These are phyloP conservation scores for Monosporascus sp. DNA, from an alignment of 2,329 filamentous ascomycete species.

Conservation along the genomic window DNA sequence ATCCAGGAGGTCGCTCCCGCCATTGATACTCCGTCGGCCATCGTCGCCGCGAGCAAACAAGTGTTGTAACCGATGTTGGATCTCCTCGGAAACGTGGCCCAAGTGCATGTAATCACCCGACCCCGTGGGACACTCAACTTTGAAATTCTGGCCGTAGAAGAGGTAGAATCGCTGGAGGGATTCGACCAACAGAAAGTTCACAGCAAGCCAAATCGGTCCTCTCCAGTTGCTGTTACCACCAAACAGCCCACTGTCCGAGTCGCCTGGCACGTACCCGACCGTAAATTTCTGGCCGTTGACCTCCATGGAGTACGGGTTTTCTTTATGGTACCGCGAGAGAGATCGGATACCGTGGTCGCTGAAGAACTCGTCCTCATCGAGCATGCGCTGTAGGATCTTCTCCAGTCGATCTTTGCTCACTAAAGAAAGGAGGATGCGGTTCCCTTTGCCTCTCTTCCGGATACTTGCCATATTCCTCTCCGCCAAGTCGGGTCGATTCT, in stretches of 20 bases:
- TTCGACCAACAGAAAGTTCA: constrained; percentile 92
- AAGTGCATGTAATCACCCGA: constrained; percentile 95
- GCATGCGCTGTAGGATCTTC: constrained; percentile 85
- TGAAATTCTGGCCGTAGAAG: constrained; percentile 84
- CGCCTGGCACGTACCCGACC: constrained; percentile 88
- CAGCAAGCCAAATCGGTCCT: constrained; percentile 90
- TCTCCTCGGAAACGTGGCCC: constrained; percentile 87
- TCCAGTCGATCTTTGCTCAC: constrained; percentile 90
- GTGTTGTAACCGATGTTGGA: constrained; percentile 91
- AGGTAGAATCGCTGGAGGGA: constrained; percentile 93
- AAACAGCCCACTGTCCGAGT: constrained; percentile 91
- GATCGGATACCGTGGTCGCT: constrained; percentile 87
- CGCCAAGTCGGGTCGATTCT: constrained; percentile 78
- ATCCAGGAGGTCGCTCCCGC: constrained; percentile 77
- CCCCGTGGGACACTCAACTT: constrained; percentile 90
- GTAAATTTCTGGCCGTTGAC: constrained; percentile 87
- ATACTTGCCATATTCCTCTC: constrained; percentile 95
- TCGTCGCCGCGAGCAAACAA: constrained; percentile 81
- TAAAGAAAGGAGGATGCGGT: constrained; percentile 80
- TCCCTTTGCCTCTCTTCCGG: constrained; percentile 80
- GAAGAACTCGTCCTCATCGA: constrained; percentile 90
- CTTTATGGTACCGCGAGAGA: constrained; percentile 84
- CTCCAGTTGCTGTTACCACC: constrained; percentile 98
- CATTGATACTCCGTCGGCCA: constrained; percentile 83
- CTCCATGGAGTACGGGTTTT: constrained; percentile 90